Percentiles rank a stretch among this genome's conserved stretches.
Evolutionary conservation across 2,329 filamentous ascomycete species (phyloP).

Genomic region (Intubia oerlemansii): DNA sequence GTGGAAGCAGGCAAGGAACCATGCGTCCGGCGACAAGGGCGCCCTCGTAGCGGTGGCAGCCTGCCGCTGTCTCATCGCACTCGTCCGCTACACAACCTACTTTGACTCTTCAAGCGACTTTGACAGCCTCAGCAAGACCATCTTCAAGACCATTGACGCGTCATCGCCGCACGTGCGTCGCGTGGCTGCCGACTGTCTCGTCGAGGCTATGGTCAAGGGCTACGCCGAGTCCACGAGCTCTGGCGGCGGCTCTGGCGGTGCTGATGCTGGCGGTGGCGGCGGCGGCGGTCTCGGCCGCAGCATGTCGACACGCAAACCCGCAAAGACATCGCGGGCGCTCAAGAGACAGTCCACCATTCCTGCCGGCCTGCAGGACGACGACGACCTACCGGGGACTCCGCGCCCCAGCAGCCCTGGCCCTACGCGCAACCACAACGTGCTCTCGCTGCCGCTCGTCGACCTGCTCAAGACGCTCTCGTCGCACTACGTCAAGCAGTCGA

Average conservation of each 20-base stretch:
- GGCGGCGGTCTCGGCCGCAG: constrained; percentile 10
- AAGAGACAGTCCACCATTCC: constrained; percentile 35
- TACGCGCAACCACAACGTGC: constrained; percentile 39
- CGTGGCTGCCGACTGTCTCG: constrained; percentile 68
- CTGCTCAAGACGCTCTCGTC: constrained; percentile 58
- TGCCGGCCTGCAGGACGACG: constrained; percentile 39
- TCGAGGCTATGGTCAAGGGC: constrained; percentile 61
- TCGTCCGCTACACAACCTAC: constrained; percentile 52
- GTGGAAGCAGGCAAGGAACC: constrained; percentile 75
- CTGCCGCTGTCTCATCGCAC: constrained; percentile 55
- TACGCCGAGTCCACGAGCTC: constrained; percentile 38
- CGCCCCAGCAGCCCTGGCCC: constrained; percentile 56
- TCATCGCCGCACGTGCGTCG: constrained; percentile 54
- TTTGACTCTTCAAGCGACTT: constrained; percentile 84
- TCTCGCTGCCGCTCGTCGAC: constrained; percentile 56
- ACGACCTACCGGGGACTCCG: constrained; percentile 34
- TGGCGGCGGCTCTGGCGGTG: constrained; percentile 13
- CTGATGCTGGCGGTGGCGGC: not conserved
- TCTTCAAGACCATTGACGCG: constrained; percentile 78
- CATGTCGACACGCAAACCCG: constrained; percentile 42
- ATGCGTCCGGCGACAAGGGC: constrained; percentile 55
- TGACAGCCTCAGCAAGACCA: constrained; percentile 60
- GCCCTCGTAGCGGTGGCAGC: constrained; percentile 58
- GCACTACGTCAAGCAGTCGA: constrained; percentile 61
- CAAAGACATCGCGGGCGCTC: constrained; percentile 25